phyloP scores from a whole-genome alignment of 228 moss, liverwort and hornwort genomes.

The Sphagnum magellanicum region DNA sequence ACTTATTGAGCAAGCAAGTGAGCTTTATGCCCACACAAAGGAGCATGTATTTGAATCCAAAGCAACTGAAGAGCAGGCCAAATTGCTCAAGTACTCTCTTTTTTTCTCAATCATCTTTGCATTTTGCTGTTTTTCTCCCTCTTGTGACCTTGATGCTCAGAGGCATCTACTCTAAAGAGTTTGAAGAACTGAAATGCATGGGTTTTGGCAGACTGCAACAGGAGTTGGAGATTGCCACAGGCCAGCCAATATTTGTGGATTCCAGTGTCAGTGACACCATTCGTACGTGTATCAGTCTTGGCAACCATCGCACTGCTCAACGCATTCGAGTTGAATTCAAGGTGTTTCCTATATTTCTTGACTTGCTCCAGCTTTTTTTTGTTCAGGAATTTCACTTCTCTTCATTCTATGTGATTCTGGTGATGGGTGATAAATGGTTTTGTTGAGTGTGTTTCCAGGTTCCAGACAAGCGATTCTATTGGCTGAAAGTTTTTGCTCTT shows the following conservation, averaged over 20 bases:
- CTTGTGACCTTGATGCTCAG: not conserved
- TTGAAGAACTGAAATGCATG: not conserved
- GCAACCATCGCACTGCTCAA: constrained; percentile 85
- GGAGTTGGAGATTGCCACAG: constrained; percentile 88
- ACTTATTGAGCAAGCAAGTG: constrained; percentile 84
- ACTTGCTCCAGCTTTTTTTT: not conserved
- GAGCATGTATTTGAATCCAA: constrained; percentile 82
- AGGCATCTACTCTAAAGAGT: not conserved
- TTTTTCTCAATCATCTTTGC: not conserved
- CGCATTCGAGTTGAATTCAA: constrained; percentile 85
- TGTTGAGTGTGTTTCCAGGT: constrained; percentile 36
- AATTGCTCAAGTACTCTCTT: constrained; percentile 68
- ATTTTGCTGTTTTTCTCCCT: not conserved
- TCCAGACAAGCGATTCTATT: constrained; percentile 92
- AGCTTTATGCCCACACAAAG: constrained; percentile 80
- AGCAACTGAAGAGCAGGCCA: constrained; percentile 77
- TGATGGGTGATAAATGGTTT: not conserved
- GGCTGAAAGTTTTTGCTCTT: constrained; percentile 91
- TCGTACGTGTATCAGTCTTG: constrained; percentile 80
- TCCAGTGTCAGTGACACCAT: constrained; percentile 97
- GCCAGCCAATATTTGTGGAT: constrained; percentile 88
- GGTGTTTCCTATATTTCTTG: constrained; percentile 25
- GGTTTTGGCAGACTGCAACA: constrained; percentile 63
- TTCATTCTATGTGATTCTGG: not conserved
- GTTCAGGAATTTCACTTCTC: not conserved